phyloP scores from a whole-genome alignment of 768 basidiomycete genomes.

The Termitomyces sp. region DNA sequence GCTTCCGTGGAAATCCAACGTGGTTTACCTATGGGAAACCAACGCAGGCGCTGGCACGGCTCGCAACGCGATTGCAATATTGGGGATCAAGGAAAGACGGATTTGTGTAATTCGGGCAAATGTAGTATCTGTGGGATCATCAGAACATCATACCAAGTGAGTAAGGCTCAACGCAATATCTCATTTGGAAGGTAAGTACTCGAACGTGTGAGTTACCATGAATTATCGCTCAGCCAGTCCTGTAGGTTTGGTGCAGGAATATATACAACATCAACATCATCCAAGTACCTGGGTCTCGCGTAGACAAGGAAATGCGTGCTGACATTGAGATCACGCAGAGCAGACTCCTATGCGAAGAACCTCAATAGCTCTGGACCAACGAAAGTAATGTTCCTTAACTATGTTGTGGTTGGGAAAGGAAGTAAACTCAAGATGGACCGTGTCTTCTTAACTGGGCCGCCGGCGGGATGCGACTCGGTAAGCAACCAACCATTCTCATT shows the following conservation, averaged over 20 bases:
- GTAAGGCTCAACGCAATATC: constrained; percentile 62
- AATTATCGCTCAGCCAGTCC: not conserved
- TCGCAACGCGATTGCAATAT: constrained; percentile 59
- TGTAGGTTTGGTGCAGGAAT: constrained; percentile 63
- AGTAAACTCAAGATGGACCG: constrained; percentile 61
- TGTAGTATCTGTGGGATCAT: constrained; percentile 64
- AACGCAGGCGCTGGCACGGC: constrained; percentile 75
- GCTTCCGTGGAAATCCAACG: constrained; percentile 42
- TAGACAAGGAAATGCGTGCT: not conserved
- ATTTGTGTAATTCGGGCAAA: constrained; percentile 45
- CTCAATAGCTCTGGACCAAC: constrained; percentile 47
- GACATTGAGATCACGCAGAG: constrained; percentile 25
- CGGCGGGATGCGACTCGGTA: constrained; percentile 65
- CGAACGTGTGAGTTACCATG: not conserved
- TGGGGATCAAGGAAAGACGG: constrained; percentile 54
- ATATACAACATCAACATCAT: constrained; percentile 73
- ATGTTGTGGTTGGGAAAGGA: constrained; percentile 67
- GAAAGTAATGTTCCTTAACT: constrained; percentile 57
- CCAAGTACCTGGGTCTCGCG: constrained; percentile 36
- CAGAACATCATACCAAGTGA: constrained; percentile 57
- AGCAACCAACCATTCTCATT: too few species aligned
- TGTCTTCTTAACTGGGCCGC: constrained; percentile 48
- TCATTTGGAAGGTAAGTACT: constrained; percentile 57
- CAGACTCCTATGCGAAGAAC: constrained; percentile 66
- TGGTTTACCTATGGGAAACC: constrained; percentile 51